Conservation (phyloP, 306 rosid genomes). For the Betula pendula region DNA sequence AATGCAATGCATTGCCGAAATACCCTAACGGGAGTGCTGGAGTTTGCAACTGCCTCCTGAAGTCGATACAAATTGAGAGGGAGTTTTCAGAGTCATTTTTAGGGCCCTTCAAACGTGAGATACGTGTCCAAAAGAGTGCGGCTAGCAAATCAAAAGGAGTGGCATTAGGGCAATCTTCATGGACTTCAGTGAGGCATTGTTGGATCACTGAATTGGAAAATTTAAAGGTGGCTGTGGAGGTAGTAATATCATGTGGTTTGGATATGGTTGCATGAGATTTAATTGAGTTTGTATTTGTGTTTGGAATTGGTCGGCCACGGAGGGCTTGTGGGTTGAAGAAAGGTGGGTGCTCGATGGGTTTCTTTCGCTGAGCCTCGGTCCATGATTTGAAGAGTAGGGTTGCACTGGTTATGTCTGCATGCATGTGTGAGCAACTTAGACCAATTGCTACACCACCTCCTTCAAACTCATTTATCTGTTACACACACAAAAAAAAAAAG, state of each 20-base stretch:
- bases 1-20: slow-evolving; percentile 67
- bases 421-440: slow-evolving; percentile 60
- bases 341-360: slow-evolving; percentile 42
- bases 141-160: slow-evolving; percentile 65
- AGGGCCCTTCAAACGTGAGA: slow-evolving; percentile 31
- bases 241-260: not conserved
- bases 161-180: slow-evolving; percentile 33
- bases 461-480: slow-evolving; percentile 67
- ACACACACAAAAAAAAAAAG: too few species aligned
- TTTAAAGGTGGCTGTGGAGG: slow-evolving; percentile 56
- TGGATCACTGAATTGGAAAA: slow-evolving; percentile 47
- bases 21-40: slow-evolving; percentile 36
- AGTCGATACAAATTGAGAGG: slow-evolving; percentile 52
- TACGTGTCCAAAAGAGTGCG: slow-evolving; percentile 58
- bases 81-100: slow-evolving; percentile 25
- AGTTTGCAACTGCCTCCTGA: slow-evolving; percentile 31
- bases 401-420: slow-evolving; percentile 54
- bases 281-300: not conserved
- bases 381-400: slow-evolving; percentile 57
- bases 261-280: slow-evolving; percentile 30
- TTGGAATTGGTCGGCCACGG: slow-evolving; percentile 11
- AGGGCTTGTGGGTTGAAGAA: not conserved
- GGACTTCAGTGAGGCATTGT: slow-evolving; percentile 26
- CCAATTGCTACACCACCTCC: slow-evolving; percentile 81
- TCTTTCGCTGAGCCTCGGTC: slow-evolving; percentile 37